phyloP scores from a whole-genome alignment of 345 rosid genomes.

The Citrus unshiu region DNA sequence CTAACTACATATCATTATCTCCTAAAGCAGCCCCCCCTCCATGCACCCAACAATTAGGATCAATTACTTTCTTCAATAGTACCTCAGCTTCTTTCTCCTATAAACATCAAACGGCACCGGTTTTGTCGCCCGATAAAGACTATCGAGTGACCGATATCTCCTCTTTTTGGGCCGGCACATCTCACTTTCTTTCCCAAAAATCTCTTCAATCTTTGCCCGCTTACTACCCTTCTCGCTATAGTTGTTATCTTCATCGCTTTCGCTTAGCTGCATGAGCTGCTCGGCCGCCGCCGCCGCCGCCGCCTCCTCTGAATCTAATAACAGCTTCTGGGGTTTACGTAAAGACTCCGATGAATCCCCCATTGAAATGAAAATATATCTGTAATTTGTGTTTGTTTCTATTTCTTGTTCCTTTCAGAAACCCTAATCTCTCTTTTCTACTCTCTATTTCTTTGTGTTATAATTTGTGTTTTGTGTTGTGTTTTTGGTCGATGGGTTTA shows the following conservation, averaged over 20 bases:
- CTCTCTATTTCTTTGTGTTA: neutral
- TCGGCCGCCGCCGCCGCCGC: constrained; percentile 3
- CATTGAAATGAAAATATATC: neutral
- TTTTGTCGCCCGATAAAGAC: constrained; percentile 27
- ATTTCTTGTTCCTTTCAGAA: neutral
- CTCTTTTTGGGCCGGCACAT: constrained; percentile 15
- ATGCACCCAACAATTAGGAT: neutral
- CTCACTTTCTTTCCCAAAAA: constrained; percentile 31
- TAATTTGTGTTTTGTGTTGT: too few relatives aligned
- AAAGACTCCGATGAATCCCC: constrained; percentile 1
- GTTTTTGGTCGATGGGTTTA: constrained; percentile 5
- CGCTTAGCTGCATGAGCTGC: constrained; percentile 44
- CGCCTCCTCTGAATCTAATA: constrained; percentile 29
- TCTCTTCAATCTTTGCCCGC: constrained; percentile 31
- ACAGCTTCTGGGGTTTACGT: neutral
- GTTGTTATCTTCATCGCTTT: constrained; percentile 27
- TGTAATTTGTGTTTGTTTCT: neutral
- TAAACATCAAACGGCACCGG: neutral
- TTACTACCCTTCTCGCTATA: neutral
- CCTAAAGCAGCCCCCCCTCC: too few relatives aligned
- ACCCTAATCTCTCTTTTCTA: neutral
- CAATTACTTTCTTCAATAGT: neutral
- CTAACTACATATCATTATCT: too few relatives aligned
- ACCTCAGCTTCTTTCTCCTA: neutral
- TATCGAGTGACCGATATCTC: constrained; percentile 29